phyloP scores from a whole-genome alignment of 768 basidiomycete genomes.

The Auriscalpium orientale region DNA sequence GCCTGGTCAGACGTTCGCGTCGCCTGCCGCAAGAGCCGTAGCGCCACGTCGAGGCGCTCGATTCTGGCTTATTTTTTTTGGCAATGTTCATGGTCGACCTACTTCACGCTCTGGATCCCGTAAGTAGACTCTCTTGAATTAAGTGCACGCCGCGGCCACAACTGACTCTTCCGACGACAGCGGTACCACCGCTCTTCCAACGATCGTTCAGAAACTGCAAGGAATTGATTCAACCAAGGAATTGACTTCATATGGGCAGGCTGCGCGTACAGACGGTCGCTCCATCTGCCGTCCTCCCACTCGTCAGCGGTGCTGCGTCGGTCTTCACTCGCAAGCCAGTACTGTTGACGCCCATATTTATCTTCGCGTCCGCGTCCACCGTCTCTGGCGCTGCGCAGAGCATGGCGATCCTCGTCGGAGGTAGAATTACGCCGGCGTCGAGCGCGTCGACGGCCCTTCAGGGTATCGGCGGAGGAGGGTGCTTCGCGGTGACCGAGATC shows the following conservation, averaged over 20 bases:
- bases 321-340: conserved; percentile 21
- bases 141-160: no score
- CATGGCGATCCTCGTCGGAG: conserved; percentile 26
- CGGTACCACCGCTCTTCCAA: conserved; percentile 20
- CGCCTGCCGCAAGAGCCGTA: no score
- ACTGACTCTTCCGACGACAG: background rate
- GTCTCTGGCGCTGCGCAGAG: conserved; percentile 25
- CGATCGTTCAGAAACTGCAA: conserved; percentile 23
- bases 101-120: conserved; percentile 23
- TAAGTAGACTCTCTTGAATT: no score
- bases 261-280: conserved; percentile 14
- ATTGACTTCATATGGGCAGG: conserved; percentile 12
- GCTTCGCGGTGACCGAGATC: conserved; percentile 24
- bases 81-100: conserved; percentile 18
- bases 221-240: no score
- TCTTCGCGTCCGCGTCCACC: conserved; percentile 25
- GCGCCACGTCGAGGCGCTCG: no score
- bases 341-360: conserved; percentile 15
- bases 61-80: conserved; percentile 23
- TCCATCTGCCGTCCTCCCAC: conserved; percentile 17
- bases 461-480: conserved; percentile 26
- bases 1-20: no score
- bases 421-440: conserved; percentile 11
- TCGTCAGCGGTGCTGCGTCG: conserved; percentile 14
- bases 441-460: conserved; percentile 16